Percentiles rank a stretch among this genome's conserved stretches.
These are phyloP conservation scores for Hymenoscyphus repandus DNA, from an alignment of 2,329 filamentous ascomycete species.

Conservation along the genomic window DNA sequence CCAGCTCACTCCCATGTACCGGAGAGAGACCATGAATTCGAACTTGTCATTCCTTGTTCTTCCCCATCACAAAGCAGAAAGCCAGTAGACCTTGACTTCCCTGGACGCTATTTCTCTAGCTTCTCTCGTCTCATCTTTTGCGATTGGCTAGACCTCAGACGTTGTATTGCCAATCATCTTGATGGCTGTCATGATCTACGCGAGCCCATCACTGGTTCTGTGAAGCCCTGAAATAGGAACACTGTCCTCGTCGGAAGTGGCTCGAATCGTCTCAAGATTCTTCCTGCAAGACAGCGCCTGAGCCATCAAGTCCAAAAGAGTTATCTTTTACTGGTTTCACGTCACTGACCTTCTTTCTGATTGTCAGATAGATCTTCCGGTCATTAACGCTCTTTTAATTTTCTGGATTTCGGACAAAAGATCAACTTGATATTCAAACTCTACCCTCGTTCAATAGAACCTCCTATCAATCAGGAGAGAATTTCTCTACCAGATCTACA, in stretches of 20 bases:
- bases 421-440: conserved; percentile 17
- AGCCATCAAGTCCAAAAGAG: conserved; percentile 18
- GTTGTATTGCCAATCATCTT: conserved; percentile 41
- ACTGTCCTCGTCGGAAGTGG: conserved; percentile 27
- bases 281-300: conserved; percentile 19
- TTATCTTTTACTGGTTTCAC: conserved; percentile 25
- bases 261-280: conserved; percentile 29
- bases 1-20: conserved; percentile 27
- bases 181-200: conserved; percentile 35
- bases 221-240: conserved; percentile 34
- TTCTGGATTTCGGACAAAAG: conserved; percentile 12
- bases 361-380: conserved; percentile 17
- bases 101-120: conserved; percentile 23
- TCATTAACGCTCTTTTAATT: conserved; percentile 15
- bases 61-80: conserved; percentile 20
- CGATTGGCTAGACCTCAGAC: conserved; percentile 35
- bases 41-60: conserved; percentile 27
- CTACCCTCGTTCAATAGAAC: conserved; percentile 14
- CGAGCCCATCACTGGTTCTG: conserved; percentile 39
- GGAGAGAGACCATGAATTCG: conserved; percentile 29
- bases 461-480: conserved; percentile 16
- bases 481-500: conserved; percentile 11
- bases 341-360: conserved; percentile 19
- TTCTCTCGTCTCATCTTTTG: conserved; percentile 34
- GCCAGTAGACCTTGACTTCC: conserved; percentile 27